Evolutionary conservation across 805 yeast species (phyloP).

Genomic region (Jamesozyma piceae): DNA sequence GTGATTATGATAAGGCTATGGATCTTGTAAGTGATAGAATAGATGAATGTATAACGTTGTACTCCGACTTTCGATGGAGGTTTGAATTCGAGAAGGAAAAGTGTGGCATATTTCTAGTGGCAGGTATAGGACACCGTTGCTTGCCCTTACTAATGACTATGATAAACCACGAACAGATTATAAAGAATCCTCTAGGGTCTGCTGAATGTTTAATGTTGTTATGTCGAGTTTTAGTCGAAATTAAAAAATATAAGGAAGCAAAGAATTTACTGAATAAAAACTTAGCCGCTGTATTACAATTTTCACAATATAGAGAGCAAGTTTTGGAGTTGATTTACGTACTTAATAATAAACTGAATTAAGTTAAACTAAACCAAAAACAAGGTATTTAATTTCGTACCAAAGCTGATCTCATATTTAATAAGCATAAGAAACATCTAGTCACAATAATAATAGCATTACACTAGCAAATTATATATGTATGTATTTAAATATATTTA

Average conservation of each 20-base stretch:
- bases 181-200: constrained; percentile 38
- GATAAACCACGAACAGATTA: constrained; percentile 38
- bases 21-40: constrained; percentile 15
- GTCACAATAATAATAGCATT: no score
- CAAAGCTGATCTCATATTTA: no score
- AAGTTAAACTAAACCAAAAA: no score
- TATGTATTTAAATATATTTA: neutral
- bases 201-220: constrained; percentile 42
- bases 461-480: neutral
- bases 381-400: no score
- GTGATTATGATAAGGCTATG: constrained; percentile 24
- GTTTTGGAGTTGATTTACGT: neutral
- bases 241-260: constrained; percentile 36
- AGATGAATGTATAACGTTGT: constrained; percentile 14
- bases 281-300: constrained; percentile 5
- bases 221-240: constrained; percentile 35
- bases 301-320: neutral
- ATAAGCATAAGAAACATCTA: no score
- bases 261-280: constrained; percentile 5
- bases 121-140: constrained; percentile 41
- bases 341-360: neutral
- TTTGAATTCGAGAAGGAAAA: constrained; percentile 19
- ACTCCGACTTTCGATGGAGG: constrained; percentile 27
- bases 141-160: constrained; percentile 42
- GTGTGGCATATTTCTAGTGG: constrained; percentile 27